Evolutionary conservation across 805 yeast species (phyloP).

Genomic region (Pichia californica): DNA sequence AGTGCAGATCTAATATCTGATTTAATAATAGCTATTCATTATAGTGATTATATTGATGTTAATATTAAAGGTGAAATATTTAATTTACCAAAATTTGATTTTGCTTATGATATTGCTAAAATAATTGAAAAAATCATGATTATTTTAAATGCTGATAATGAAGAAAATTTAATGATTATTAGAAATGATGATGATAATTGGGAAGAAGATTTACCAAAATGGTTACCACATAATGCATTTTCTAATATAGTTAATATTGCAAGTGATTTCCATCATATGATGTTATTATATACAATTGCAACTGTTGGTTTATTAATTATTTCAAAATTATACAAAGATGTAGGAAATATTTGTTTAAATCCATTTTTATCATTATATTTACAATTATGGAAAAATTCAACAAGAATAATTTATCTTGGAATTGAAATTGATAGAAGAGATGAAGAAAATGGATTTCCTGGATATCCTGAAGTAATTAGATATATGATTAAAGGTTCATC

Average conservation of each 20-base stretch:
- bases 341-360: constrained; percentile 37
- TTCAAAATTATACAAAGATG: constrained; percentile 34
- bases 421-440: constrained; percentile 51
- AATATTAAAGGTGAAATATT: constrained; percentile 18
- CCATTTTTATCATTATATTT: constrained; percentile 57
- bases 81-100: constrained; percentile 30
- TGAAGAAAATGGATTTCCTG: constrained; percentile 35
- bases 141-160: constrained; percentile 38
- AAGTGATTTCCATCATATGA: constrained; percentile 32
- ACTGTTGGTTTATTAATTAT: constrained; percentile 39
- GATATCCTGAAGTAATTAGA: constrained; percentile 40
- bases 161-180: constrained; percentile 33
- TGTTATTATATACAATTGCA: constrained; percentile 39
- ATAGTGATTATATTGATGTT: constrained; percentile 17
- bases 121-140: constrained; percentile 34
- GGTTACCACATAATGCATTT: constrained; percentile 33
- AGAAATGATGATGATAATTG: constrained; percentile 35
- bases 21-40: constrained; percentile 39
- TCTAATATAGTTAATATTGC: constrained; percentile 19
- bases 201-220: constrained; percentile 26
- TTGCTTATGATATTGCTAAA: constrained; percentile 26
- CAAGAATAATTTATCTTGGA: constrained; percentile 52
- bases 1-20: constrained; percentile 53
- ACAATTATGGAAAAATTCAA: constrained; percentile 61
- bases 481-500: constrained; percentile 55